These are phyloP conservation scores for Talaromyces wortmannii DNA, from an alignment of 495 filamentous ascomycete species.

Conservation along the genomic window DNA sequence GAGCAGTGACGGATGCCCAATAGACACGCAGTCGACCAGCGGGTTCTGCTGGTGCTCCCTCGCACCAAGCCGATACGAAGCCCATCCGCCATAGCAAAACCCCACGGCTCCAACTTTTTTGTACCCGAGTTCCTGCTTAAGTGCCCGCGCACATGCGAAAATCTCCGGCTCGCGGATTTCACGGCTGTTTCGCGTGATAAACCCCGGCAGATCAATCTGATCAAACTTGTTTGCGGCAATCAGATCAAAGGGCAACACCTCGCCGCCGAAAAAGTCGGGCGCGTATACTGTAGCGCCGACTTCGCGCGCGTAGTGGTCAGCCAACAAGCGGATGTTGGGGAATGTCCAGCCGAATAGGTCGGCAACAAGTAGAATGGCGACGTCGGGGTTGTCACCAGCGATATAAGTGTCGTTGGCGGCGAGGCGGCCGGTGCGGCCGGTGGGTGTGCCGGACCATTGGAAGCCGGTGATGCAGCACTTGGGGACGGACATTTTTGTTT, in stretches of 20 bases:
- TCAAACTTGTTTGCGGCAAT: slow-evolving; percentile 18
- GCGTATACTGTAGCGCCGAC: slow-evolving; percentile 42
- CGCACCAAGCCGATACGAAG: slow-evolving; percentile 39
- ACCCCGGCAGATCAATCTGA: slow-evolving; percentile 31
- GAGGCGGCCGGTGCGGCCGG: slow-evolving; percentile 27
- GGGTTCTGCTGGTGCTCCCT: slow-evolving; percentile 17
- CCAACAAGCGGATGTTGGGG: slow-evolving; percentile 36
- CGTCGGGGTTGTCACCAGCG: slow-evolving; percentile 23
- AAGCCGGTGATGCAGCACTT: slow-evolving; percentile 26
- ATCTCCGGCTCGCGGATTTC: slow-evolving; percentile 47
- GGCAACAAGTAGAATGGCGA: slow-evolving; percentile 36
- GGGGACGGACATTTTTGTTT: slow-evolving; percentile 8
- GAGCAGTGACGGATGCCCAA: slow-evolving; percentile 46
- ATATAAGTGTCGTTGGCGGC: slow-evolving; percentile 31
- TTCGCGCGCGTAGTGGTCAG: slow-evolving; percentile 44
- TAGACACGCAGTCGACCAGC: slow-evolving; percentile 50
- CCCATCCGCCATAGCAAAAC: slow-evolving; percentile 59
- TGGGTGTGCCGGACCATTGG: slow-evolving; percentile 40
- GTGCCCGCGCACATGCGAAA: slow-evolving; percentile 34
- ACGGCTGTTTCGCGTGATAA: slow-evolving; percentile 29
- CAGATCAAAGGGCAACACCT: slow-evolving; percentile 25
- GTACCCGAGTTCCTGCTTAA: slow-evolving; percentile 26
- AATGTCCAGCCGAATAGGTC: slow-evolving; percentile 47
- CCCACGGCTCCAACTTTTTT: slow-evolving; percentile 46
- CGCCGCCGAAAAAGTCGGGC: slow-evolving; percentile 39